Percentiles rank a stretch among this genome's conserved stretches.
phyloP scores from a whole-genome alignment of 305 asterid genomes.

The Fraxinus angustifolia region DNA sequence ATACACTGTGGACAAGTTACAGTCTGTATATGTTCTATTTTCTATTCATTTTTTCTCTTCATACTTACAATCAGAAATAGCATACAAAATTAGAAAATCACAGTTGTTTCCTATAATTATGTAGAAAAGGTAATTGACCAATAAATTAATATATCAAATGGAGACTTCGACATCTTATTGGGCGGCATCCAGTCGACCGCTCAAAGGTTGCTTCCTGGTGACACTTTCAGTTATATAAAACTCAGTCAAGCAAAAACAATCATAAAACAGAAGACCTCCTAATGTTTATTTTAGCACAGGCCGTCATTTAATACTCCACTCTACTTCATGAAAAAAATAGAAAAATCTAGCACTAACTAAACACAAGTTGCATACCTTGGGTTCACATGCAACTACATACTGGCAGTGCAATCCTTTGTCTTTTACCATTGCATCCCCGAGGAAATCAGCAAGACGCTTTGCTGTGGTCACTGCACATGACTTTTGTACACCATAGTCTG shows the following conservation, averaged over 20 bases:
- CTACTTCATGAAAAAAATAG: conserved; percentile 13
- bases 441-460: conserved; percentile 93
- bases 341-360: neutral
- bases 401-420: conserved; percentile 97
- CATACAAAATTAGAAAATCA: neutral
- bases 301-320: conserved; percentile 5
- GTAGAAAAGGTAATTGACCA: conserved; percentile 10
- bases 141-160: conserved; percentile 2
- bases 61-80: conserved; percentile 6
- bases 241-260: neutral
- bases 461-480: conserved; percentile 99
- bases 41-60: conserved; percentile 3
- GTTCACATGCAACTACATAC: conserved; percentile 96
- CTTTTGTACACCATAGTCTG: conserved; percentile 93
- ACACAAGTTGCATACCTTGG: conserved; percentile 56
- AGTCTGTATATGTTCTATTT: conserved; percentile 14
- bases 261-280: neutral
- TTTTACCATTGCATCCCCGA: conserved; percentile 95
- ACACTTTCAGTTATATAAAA: conserved; percentile 10
- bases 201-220: conserved; percentile 7
- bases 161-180: conserved; percentile 9
- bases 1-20: neutral
- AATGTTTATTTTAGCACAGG: neutral
- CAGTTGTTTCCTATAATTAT: conserved; percentile 5
- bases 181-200: neutral